A percentile compares a stretch with the other conserved stretches of the same genome.
These are phyloP conservation scores for Hemisphaericaspora nanyangensis DNA, from an alignment of 805 yeast genomes.

Conservation along the genomic window DNA sequence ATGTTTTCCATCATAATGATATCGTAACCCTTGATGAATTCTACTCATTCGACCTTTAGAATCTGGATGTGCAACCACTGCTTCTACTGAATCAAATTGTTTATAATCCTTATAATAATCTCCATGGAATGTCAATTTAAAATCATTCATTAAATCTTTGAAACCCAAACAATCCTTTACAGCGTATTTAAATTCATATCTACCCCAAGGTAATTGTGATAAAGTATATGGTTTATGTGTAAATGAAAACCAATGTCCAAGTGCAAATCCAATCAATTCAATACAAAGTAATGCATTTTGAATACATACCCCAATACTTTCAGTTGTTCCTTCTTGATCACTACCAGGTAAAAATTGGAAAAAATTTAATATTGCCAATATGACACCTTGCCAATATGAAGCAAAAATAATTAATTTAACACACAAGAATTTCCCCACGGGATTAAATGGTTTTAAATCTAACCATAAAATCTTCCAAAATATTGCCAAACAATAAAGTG, in stretches of 20 bases:
- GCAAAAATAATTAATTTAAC: conserved; percentile 94
- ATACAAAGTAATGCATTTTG: conserved; percentile 78
- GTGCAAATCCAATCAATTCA: conserved; percentile 81
- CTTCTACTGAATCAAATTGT: conserved; percentile 78
- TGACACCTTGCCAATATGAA: conserved; percentile 93
- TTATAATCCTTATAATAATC: conserved; percentile 70
- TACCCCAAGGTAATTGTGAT: conserved; percentile 58
- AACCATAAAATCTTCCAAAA: conserved; percentile 88
- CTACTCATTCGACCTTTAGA: conserved; percentile 61
- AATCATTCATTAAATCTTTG: conserved; percentile 78
- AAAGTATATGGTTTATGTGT: conserved; percentile 69
- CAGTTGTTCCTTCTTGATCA: conserved; percentile 19
- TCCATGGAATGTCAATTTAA: conserved; percentile 65
- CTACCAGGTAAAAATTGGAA: conserved; percentile 41
- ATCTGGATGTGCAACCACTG: conserved; percentile 64
- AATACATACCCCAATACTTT: conserved; percentile 52
- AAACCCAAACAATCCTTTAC: conserved; percentile 71
- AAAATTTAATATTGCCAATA: conserved; percentile 51
- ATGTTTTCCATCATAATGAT: conserved; percentile 69
- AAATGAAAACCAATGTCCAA: conserved; percentile 87
- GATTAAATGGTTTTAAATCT: conserved; percentile 76
- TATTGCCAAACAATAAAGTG: conserved; percentile 79
- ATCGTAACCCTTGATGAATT: conserved; percentile 79
- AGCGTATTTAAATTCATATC: conserved; percentile 61
- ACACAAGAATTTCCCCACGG: conserved; percentile 89